Evolutionary conservation across 129 eudicot species (phyloP), one percentile per base, ranked within the genome.

Genomic region (Mikania micrantha): DNA sequence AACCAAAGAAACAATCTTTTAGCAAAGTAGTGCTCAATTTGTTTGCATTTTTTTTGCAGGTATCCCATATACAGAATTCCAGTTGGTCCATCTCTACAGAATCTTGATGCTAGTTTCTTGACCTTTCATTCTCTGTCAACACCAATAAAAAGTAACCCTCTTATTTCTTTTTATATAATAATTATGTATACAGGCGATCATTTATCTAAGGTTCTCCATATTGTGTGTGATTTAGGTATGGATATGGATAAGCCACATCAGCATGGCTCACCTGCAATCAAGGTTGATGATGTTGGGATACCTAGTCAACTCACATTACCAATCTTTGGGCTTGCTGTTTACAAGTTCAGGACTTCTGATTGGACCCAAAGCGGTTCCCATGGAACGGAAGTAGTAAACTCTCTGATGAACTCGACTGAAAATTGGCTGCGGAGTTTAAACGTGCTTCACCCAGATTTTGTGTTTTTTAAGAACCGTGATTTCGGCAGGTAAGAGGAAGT

Each of bases 41-140:
- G 39, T 13, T 20, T 50, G 47, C 60, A 35, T 27, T 78, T 39
- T 78, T 39, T 64, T 9, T 74, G 66, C 49, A 91, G 96, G 98
- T 93, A 93, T 72, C 99, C 99, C 17, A 93, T 93, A 61, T 93
- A 93, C 64, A 77, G 99, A 71, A 93, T 93, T 75, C 96, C 96
- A 2, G 85, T 82, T 11, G 99, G 99, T 27, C 85, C 90, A 36
- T 86, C 96, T 29, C 86, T 89, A 54, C 89, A 84, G 66, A 86
- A 89, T 77, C 79, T 93, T 41, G 96, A 93, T 73, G 96, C 99
- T 40, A 89, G 93, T 73, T 93, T 93, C 78, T 79, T 93, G 69
- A 87, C 96, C 17, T 93, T 86, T 59, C 99, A 93, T 85, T 88
- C 92, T 32, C 78, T 93, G 35, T 83, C 98, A 35, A 90, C 94